Base-by-base conservation (phyloP, 306 rosid genomes). In the Prunus davidiana region DNA sequence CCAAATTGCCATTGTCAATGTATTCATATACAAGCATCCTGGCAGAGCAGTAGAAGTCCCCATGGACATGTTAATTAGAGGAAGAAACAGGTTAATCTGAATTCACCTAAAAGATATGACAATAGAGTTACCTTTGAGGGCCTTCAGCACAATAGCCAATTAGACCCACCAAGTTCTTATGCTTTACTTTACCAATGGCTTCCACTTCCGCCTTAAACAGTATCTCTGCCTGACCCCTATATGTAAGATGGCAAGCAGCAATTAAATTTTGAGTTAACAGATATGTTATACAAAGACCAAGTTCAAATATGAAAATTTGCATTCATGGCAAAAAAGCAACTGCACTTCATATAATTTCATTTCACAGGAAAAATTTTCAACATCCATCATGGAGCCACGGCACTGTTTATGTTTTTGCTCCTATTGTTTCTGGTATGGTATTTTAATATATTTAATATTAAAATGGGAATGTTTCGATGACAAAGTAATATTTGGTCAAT, bases 141-240 rank as follows among this genome's bases (percentile, higher is more conserved):
- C 93, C 97, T 79, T 95, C 97, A 51, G 97, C 97, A 82, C 97
- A 95, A 81, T 85, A 95, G 78, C 99, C 99, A 10, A 92, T 80
- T 69, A 95, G 80, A 80, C 99, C 89, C 80, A 95, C 99, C 87
- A 95, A 87, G 83, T 95, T 95, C 86, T 95, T 95, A 41, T 95
- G 99, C 87, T 88, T 89, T n/a, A 89, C 99, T 88, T 89, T 95
- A 50, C 99, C 99, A 58, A 95, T 95, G 76, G 99, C 97, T 88
- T 95, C 99, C 71, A 95, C 99, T 87, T 95, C 99, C 71, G 89
- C 97, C 86, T 86, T 88, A 84, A 95, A 95, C 91, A 92, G 97
- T 68, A 85, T 95, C 81, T 92, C 92, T 1, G 99, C 99, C 80
- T 95, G 97, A 73, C 99, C 99, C 90, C 99, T 95, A 68, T 20